Conservation (phyloP, 139 green algal genomes). For the Coccomyxa sp. region DNA sequence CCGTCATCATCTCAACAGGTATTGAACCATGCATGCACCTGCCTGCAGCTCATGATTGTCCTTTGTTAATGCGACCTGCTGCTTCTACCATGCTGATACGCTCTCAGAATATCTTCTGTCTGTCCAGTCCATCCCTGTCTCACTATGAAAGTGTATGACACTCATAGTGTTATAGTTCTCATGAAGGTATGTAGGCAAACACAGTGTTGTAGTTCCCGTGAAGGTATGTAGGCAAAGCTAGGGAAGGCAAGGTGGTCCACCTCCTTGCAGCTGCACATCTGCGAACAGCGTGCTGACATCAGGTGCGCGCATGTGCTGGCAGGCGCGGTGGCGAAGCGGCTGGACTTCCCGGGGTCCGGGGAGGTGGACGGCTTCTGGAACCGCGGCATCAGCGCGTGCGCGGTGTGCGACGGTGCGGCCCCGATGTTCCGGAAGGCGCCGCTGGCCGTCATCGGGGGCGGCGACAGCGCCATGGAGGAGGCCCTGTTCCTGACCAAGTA, state of each 20-base stretch:
- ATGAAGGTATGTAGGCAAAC: no score
- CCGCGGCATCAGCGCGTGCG: conserved; percentile 91
- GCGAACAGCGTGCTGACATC: no score
- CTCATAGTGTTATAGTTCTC: neutral
- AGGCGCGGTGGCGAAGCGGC: conserved; percentile 80
- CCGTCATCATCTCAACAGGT: conserved; percentile 90
- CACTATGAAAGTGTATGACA: neutral
- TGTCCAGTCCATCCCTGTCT: neutral
- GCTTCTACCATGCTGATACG: neutral
- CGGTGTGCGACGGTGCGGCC: conserved; percentile 93
- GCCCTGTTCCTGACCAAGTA: conserved; percentile 98
- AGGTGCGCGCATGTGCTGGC: neutral
- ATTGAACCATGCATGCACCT: neutral
- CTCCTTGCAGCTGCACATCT: no score
- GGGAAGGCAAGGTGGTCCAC: no score
- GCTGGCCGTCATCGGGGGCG: conserved; percentile 90
- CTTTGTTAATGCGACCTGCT: neutral
- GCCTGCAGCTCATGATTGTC: neutral
- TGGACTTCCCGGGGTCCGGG: conserved; percentile 73
- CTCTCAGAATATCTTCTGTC: neutral
- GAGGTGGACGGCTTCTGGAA: conserved; percentile 88
- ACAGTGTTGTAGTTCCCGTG: neutral
- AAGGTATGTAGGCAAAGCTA: no score
- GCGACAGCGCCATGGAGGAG: conserved; percentile 94
- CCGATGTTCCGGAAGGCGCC: conserved; percentile 73